phyloP scores from a whole-genome alignment of 495 filamentous ascomycete genomes.

The Penicillium waksmanii region DNA sequence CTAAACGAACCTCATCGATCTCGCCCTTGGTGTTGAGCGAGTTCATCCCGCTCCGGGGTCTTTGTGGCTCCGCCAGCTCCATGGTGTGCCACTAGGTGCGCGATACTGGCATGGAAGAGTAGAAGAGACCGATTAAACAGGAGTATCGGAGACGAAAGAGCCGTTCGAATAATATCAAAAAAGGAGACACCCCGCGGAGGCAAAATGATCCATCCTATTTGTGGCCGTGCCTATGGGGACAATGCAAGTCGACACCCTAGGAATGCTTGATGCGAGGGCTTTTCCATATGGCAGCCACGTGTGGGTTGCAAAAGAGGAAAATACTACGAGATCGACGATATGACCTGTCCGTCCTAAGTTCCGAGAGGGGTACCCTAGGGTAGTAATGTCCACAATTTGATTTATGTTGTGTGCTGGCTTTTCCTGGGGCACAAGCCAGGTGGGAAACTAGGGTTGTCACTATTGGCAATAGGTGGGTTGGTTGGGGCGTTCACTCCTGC shows the following conservation, averaged over 20 bases:
- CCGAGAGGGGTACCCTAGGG: slow-evolving; percentile 2
- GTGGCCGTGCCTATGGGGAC: slow-evolving; percentile 11
- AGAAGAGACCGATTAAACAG: background rate
- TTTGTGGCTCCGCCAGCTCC: slow-evolving; percentile 11
- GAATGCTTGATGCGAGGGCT: slow-evolving; percentile 30
- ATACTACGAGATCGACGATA: slow-evolving; percentile 13
- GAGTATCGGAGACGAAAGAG: background rate
- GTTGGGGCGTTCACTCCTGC: slow-evolving; percentile 1
- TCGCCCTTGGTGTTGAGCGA: slow-evolving; percentile 21
- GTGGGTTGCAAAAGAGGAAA: slow-evolving; percentile 12
- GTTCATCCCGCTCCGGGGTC: slow-evolving; percentile 14
- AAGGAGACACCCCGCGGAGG: slow-evolving; percentile 9
- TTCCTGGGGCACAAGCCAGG: background rate
- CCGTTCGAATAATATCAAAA: slow-evolving; percentile 1
- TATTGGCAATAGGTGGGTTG: slow-evolving; percentile 20
- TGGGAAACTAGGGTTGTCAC: slow-evolving; percentile 3
- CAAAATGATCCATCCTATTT: slow-evolving; percentile 17
- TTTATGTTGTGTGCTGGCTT: too few species aligned
- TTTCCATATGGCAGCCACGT: slow-evolving; percentile 37
- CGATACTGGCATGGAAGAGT: background rate
- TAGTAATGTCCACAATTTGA: background rate
- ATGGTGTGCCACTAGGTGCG: slow-evolving; percentile 7
- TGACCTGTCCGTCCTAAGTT: slow-evolving; percentile 8
- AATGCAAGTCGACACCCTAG: slow-evolving; percentile 15
- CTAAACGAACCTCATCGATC: slow-evolving; percentile 45